Conservation (phyloP, 2,329 filamentous ascomycete species). For the Fusarium sp. region DNA sequence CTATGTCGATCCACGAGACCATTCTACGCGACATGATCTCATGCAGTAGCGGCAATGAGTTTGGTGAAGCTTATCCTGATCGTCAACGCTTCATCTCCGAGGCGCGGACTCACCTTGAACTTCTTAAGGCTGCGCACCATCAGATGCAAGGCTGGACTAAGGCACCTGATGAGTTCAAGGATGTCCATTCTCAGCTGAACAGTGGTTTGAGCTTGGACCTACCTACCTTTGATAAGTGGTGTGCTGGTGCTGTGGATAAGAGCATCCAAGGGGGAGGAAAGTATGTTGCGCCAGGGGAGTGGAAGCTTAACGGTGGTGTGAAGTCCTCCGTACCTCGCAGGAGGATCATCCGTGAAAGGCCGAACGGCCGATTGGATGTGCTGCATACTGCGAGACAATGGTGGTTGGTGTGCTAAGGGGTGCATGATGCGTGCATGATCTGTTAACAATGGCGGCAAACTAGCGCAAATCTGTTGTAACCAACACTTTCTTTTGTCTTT, state of each 20-base stretch:
- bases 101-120: conserved; percentile 36
- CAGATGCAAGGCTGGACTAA: conserved; percentile 39
- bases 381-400: conserved; percentile 29
- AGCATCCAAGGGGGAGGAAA: conserved; percentile 32
- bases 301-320: conserved; percentile 33
- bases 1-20: conserved; percentile 41
- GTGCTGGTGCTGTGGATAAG: conserved; percentile 25
- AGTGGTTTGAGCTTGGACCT: conserved; percentile 25
- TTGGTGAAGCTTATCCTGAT: conserved; percentile 16
- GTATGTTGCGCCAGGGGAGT: conserved; percentile 30
- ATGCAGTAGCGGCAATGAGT: conserved; percentile 18
- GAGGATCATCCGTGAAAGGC: conserved; percentile 6
- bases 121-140: conserved; percentile 32
- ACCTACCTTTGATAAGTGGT: conserved; percentile 41
- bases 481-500: background rate
- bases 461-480: background rate
- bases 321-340: conserved; percentile 4
- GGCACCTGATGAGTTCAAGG: conserved; percentile 29
- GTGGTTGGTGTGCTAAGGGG: conserved; percentile 31
- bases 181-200: conserved; percentile 35
- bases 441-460: background rate
- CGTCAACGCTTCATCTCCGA: conserved; percentile 25
- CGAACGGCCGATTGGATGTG: conserved; percentile 24
- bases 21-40: conserved; percentile 41
- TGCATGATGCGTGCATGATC: background rate